Base-by-base conservation (phyloP, 495 filamentous ascomycete species). In the Xylaria castorea region DNA sequence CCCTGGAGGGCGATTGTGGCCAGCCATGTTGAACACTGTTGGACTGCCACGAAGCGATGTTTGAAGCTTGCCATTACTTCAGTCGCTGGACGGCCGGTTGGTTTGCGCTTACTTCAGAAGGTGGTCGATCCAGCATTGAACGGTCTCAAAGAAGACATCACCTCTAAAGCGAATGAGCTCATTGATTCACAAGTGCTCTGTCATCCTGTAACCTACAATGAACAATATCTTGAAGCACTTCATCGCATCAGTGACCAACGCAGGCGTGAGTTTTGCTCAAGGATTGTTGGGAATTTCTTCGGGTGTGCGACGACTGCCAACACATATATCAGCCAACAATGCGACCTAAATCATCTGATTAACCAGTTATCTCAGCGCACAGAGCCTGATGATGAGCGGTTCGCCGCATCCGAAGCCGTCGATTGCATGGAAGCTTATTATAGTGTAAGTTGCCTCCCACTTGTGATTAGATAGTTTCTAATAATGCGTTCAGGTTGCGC, bases 381-480 rank as follows among this genome's bases (percentile, higher is more conserved):
- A 5, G 81, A 85, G 70, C 71, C 72, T 2, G 79, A 84, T 38
- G 81, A 84, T 74, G 75, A 81, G 18, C 79, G 75, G 7, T 81
- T 76, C 55, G 82, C 84, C 4, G 85, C 82, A 20, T 78, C 78
- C 3, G 83, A 86, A 58, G 82, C 82, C 11, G 48, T 85, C 1
- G 83, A 87, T 70, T 83, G 79, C 65, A 81, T 88, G 75, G 74
- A 81, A 40, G 85, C 86, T 7, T 88, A 84, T 70, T 88, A 88
- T 70, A 82, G 85, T 77, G 85, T 85, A 51, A 51, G 74, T 63
- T 32, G 22, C 16, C 3, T 18, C 6, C 2, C 18, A 20, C 70
- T 68, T 61, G 20, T n/a, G 68, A 48, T 18, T 73, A 73, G 44
- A 74, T 62, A 55, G 11, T 8, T 40, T 18, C 12, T 75, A 65